Conservation (phyloP, 2,329 filamentous ascomycete genomes). For the Clonostachys rosea region DNA sequence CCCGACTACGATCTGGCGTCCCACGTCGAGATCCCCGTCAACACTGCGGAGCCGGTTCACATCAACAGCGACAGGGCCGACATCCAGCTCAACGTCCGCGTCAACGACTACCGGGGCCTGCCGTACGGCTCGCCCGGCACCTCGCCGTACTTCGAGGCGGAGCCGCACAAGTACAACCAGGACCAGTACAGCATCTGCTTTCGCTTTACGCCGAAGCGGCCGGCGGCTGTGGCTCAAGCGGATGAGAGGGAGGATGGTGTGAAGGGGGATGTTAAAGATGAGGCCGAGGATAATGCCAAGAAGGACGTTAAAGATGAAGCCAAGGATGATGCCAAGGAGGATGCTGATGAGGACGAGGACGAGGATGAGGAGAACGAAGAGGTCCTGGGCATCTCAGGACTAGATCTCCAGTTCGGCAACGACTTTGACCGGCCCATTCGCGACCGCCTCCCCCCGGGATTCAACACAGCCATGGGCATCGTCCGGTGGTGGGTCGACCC, state of each 20-base stretch:
- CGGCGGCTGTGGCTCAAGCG: slow-evolving; percentile 1
- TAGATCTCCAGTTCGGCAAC: slow-evolving; percentile 86
- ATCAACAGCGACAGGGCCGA: slow-evolving; percentile 63
- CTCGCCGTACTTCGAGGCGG: slow-evolving; percentile 71
- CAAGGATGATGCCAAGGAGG: not conserved
- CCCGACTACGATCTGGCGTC: slow-evolving; percentile 66
- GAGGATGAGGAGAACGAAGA: slow-evolving; percentile 3
- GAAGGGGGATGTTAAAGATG: not conserved
- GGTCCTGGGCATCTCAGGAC: slow-evolving; percentile 53
- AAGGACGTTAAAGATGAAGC: slow-evolving; percentile 1
- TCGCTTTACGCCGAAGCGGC: slow-evolving; percentile 66
- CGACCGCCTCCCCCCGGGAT: slow-evolving; percentile 80
- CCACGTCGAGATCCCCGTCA: slow-evolving; percentile 75
- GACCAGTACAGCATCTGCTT: slow-evolving; percentile 87
- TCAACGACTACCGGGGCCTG: slow-evolving; percentile 66
- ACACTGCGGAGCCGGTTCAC: slow-evolving; percentile 55
- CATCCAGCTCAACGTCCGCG: slow-evolving; percentile 67
- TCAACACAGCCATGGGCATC: slow-evolving; percentile 77
- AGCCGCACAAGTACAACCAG: slow-evolving; percentile 57
- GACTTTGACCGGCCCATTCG: slow-evolving; percentile 91
- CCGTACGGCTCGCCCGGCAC: slow-evolving; percentile 64
- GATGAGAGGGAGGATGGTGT: not conserved
- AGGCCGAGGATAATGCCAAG: not conserved
- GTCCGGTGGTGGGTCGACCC: slow-evolving; percentile 92
- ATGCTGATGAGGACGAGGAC: slow-evolving; percentile 3